These are phyloP conservation scores for Exophiala aquamarina DNA, from an alignment of 2,329 filamentous ascomycete species.

Conservation along the genomic window DNA sequence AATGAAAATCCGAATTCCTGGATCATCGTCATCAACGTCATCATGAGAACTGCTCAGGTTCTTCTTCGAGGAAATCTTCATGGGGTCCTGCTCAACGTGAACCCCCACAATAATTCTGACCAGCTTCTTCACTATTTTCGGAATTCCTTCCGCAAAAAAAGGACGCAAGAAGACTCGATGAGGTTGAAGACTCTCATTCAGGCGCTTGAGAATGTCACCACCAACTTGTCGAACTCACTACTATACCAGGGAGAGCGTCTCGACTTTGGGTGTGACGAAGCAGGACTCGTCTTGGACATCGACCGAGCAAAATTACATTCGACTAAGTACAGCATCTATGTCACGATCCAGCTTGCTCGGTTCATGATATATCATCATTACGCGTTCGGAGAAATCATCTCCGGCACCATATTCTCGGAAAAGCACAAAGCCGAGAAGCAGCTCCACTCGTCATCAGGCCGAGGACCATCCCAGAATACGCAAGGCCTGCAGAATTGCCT, in stretches of 20 bases:
- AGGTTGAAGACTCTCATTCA: constrained; percentile 2
- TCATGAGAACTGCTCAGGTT: constrained; percentile 30
- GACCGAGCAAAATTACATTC: constrained; percentile 21
- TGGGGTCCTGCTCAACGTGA: constrained; percentile 25
- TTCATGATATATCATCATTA: constrained; percentile 30
- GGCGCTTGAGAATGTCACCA: constrained; percentile 19
- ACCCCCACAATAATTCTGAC: not conserved
- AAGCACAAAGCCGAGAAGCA: not conserved
- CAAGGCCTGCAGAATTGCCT: not conserved
- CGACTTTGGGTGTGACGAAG: not conserved
- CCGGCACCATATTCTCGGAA: not conserved
- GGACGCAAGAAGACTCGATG: not conserved
- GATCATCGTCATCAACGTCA: constrained; percentile 40
- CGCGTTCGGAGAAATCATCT: not conserved
- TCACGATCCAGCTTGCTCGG: constrained; percentile 35
- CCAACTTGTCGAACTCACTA: constrained; percentile 31
- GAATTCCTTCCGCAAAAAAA: not conserved
- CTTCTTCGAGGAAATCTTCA: constrained; percentile 33
- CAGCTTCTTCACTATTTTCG: not conserved
- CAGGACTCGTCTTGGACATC: not conserved
- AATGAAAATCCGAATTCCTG: constrained; percentile 38
- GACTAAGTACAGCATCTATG: constrained; percentile 33
- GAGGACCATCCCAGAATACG: not conserved
- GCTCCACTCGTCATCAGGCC: not conserved
- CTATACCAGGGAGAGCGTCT: constrained; percentile 33